A percentile compares a stretch with the other conserved stretches of the same genome.
Evolutionary conservation across 306 rosid genomes (phyloP).

Genomic region (Nissolia schottii): DNA sequence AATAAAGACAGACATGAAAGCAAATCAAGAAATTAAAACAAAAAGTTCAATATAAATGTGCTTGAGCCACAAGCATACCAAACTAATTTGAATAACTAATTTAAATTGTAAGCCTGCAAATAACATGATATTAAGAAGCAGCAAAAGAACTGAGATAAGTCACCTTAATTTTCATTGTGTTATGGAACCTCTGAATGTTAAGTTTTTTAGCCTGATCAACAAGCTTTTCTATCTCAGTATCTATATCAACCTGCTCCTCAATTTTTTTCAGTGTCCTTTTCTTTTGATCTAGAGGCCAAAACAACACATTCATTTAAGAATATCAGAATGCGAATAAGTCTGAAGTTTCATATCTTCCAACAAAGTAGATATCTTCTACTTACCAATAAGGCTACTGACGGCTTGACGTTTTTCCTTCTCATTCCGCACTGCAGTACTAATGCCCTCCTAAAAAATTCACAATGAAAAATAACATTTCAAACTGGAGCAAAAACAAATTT

Average conservation of each 20-base stretch:
- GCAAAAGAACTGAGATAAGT: not conserved
- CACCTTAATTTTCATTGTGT: constrained; percentile 73
- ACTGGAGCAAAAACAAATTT: not conserved
- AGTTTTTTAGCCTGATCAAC: constrained; percentile 53
- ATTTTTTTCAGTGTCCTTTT: constrained; percentile 44
- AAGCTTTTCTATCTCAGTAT: constrained; percentile 57
- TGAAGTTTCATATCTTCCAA: constrained; percentile 13
- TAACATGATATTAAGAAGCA: constrained; percentile 12
- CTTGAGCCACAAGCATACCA: not conserved
- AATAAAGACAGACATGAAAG: not conserved
- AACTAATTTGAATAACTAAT: not conserved
- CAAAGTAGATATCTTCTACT: constrained; percentile 19
- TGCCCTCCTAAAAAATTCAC: constrained; percentile 53
- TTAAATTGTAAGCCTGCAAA: constrained; percentile 5
- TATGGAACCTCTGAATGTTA: constrained; percentile 49
- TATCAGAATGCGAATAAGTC: not conserved
- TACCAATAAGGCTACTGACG: constrained; percentile 49
- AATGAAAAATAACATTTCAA: constrained; percentile 3
- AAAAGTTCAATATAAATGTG: not conserved
- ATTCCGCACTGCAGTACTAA: constrained; percentile 31
- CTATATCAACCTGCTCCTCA: constrained; percentile 57
- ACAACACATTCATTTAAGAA: constrained; percentile 19
- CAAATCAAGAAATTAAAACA: not conserved
- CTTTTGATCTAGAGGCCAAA: constrained; percentile 54
- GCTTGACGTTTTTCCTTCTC: constrained; percentile 49